Evolutionary conservation across 1,139 yeast genomes (phyloP).

Genomic region (Hanseniaspora gamundiae): DNA sequence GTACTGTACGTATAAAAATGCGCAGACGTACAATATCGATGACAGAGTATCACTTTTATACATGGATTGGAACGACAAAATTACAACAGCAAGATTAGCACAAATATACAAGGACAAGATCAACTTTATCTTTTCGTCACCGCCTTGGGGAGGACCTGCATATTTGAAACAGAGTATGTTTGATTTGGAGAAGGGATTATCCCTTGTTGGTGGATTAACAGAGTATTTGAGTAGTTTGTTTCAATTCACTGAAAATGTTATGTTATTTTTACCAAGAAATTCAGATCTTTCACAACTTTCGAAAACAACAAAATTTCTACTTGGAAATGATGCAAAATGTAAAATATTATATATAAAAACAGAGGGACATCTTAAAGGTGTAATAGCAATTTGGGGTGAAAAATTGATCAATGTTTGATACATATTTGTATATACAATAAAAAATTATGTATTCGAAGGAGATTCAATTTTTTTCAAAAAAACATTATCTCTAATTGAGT

Average conservation of each 20-base stretch:
- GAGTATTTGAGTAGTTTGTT: constrained; percentile 33
- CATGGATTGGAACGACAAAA: constrained; percentile 42
- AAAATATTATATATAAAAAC: constrained; percentile 36
- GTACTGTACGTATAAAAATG: constrained; percentile 58
- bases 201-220: constrained; percentile 31
- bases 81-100: constrained; percentile 2
- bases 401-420: constrained; percentile 6
- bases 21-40: constrained; percentile 52
- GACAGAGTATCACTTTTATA: constrained; percentile 35
- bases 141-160: constrained; percentile 95
- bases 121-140: constrained; percentile 70
- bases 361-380: constrained; percentile 39
- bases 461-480: constrained; percentile 11
- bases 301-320: constrained; percentile 33
- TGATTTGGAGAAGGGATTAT: constrained; percentile 30
- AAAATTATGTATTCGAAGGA: constrained; percentile 15
- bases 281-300: constrained; percentile 47
- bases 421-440: background rate
- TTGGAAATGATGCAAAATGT: constrained; percentile 35
- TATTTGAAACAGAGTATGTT: constrained; percentile 38
- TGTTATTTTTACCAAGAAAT: constrained; percentile 67
- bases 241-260: constrained; percentile 39
- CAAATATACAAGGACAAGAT: constrained; percentile 25
- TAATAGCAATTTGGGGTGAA: constrained; percentile 50
- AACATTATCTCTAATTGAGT: constrained; percentile 12